A percentile compares a stretch with the other conserved stretches of the same genome.
Conservation (phyloP, 2,329 filamentous ascomycete species). For the Scytalidium sp. region DNA sequence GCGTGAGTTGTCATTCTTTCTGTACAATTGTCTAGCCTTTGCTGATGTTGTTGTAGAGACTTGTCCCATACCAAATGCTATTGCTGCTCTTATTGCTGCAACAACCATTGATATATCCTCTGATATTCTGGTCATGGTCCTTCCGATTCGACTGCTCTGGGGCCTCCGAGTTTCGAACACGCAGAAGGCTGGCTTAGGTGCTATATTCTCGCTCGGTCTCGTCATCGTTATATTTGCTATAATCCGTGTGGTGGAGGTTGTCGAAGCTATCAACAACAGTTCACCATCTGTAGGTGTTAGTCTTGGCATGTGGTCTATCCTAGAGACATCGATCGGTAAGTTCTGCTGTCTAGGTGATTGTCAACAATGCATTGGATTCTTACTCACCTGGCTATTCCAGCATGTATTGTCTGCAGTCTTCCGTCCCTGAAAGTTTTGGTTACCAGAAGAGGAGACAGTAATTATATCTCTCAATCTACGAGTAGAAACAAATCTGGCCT, state of each 20-base stretch:
- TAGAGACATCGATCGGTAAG: neutral
- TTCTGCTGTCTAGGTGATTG: neutral
- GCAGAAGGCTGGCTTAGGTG: constrained; percentile 1
- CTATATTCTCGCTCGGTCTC: constrained; percentile 1
- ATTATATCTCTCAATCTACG: neutral
- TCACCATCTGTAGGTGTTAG: neutral
- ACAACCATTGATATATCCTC: neutral
- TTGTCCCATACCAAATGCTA: neutral
- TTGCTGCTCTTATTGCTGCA: neutral
- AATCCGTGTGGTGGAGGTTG: neutral
- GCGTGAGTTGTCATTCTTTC: neutral
- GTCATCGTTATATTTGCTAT: neutral
- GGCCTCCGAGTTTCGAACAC: neutral
- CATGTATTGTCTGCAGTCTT: neutral
- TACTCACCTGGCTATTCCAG: neutral
- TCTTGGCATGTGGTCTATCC: neutral
- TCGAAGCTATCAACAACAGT: neutral
- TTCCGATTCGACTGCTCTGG: neutral
- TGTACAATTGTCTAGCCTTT: neutral
- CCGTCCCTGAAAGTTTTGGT: neutral
- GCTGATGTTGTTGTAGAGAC: constrained; percentile 2
- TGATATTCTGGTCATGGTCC: constrained; percentile 2
- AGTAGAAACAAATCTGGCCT: neutral
- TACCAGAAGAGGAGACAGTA: neutral
- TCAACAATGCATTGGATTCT: neutral